Percentiles rank a stretch among this genome's conserved stretches.
phyloP scores from a whole-genome alignment of 2,329 filamentous ascomycete genomes.

The Pseudocercospora ulei region DNA sequence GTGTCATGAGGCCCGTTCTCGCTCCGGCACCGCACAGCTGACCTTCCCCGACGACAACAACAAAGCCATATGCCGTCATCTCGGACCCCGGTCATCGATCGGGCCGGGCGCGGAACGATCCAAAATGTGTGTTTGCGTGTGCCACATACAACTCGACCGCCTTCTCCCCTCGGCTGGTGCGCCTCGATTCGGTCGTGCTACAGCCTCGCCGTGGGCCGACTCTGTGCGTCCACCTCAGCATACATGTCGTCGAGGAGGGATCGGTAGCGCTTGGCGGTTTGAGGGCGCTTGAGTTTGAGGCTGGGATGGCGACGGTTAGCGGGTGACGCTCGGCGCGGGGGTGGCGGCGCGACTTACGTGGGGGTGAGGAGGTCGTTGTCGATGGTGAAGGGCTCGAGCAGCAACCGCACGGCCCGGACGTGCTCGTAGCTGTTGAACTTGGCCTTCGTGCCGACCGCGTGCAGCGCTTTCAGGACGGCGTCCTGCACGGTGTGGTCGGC shows the following conservation, averaged over 20 bases:
- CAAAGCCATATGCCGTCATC: too few relatives aligned
- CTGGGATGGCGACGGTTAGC: constrained; percentile 34
- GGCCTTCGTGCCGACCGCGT: constrained; percentile 65
- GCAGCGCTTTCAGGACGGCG: constrained; percentile 68
- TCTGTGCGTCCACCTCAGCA: constrained; percentile 43
- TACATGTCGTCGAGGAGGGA: constrained; percentile 52
- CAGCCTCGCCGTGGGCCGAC: constrained; percentile 42
- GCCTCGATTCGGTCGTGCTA: constrained; percentile 34
- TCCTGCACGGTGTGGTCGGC: constrained; percentile 60
- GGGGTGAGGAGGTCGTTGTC: constrained; percentile 85
- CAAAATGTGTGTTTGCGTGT: too few relatives aligned
- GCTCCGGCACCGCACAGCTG: too few relatives aligned
- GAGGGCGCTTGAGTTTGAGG: constrained; percentile 62
- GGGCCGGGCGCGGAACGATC: too few relatives aligned
- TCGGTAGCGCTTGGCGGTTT: constrained; percentile 54
- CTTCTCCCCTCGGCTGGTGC: too few relatives aligned
- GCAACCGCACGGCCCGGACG: constrained; percentile 62
- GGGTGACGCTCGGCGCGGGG: background rate
- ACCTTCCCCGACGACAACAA: too few relatives aligned
- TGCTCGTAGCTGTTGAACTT: constrained; percentile 90
- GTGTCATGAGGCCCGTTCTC: too few relatives aligned
- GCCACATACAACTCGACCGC: too few relatives aligned
- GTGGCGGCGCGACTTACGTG: constrained; percentile 57
- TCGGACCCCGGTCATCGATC: too few relatives aligned
- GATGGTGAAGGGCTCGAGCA: constrained; percentile 81